Percentiles rank a stretch among this genome's conserved stretches.
Evolutionary conservation across 805 yeast species (phyloP).

Genomic region (Spathaspora hagerdaliae): DNA sequence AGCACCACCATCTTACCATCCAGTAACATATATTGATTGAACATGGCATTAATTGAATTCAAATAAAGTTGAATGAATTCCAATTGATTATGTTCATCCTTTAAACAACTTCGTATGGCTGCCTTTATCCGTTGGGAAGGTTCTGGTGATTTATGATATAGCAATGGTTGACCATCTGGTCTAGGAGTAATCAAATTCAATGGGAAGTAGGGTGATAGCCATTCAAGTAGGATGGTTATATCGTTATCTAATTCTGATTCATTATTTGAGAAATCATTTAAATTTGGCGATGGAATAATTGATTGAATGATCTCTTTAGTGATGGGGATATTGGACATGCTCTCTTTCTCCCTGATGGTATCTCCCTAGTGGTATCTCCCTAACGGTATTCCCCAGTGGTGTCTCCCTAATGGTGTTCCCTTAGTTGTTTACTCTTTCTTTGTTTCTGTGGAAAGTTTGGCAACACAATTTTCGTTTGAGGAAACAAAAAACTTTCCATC

Average conservation of each 20-base stretch:
- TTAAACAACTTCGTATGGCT: slow-evolving; percentile 35
- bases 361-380: too few relatives aligned
- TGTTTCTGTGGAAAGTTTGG: too few relatives aligned
- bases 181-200: background rate
- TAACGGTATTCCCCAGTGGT: too few relatives aligned
- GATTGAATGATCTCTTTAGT: slow-evolving; percentile 9
- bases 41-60: slow-evolving; percentile 25
- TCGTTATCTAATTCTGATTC: slow-evolving; percentile 30
- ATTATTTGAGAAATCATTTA: slow-evolving; percentile 10
- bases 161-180: background rate
- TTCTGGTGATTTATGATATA: slow-evolving; percentile 1
- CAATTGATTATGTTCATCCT: slow-evolving; percentile 27
- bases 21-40: slow-evolving; percentile 6
- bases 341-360: too few relatives aligned
- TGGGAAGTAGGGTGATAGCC: slow-evolving; percentile 30
- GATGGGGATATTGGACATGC: background rate
- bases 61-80: slow-evolving; percentile 30
- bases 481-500: too few relatives aligned
- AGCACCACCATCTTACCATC: too few relatives aligned
- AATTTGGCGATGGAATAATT: slow-evolving; percentile 12
- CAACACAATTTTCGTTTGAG: too few relatives aligned
- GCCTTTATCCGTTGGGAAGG: slow-evolving; percentile 33
- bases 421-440: too few relatives aligned
- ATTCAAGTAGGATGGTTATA: slow-evolving; percentile 26
- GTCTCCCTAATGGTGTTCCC: too few relatives aligned